A percentile compares a stretch with the other conserved stretches of the same genome.
Conservation (phyloP, 2,329 filamentous ascomycete genomes). For the Aspergillus ochraceoroseus region DNA sequence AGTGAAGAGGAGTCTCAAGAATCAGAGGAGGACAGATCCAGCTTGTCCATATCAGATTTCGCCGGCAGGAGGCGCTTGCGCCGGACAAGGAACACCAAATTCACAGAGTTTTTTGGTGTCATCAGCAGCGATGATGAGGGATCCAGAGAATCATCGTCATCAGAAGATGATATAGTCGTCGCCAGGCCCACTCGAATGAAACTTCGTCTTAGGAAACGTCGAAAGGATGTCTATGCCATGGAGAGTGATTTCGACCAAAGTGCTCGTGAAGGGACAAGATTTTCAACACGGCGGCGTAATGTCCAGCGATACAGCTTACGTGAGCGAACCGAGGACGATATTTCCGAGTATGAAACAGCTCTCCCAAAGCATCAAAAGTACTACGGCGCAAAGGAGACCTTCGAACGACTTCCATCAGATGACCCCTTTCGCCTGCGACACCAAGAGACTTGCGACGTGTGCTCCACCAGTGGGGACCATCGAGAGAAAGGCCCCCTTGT, state of each 20-base stretch:
- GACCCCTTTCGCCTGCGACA: conserved; percentile 68
- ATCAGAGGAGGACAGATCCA: conserved; percentile 15
- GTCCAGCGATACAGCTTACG: conserved; percentile 39
- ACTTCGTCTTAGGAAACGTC: conserved; percentile 15
- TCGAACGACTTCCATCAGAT: conserved; percentile 57
- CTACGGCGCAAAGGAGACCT: conserved; percentile 67
- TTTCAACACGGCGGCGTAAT: conserved; percentile 31
- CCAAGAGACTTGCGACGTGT: conserved; percentile 66
- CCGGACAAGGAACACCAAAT: conserved; percentile 16
- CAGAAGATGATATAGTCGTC: conserved; percentile 23
- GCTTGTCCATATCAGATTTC: conserved; percentile 1
- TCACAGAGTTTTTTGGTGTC: conserved; percentile 20
- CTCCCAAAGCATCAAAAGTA: conserved; percentile 41
- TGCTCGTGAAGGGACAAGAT: conserved; percentile 22
- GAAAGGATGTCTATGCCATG: conserved; percentile 7
- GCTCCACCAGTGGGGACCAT: conserved; percentile 52
- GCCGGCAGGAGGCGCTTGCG: conserved; percentile 8
- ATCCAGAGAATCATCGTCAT: conserved; percentile 15
- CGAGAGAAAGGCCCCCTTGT: conserved; percentile 65
- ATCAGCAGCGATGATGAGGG: conserved; percentile 22
- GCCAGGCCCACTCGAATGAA: conserved; percentile 14
- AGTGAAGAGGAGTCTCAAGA: conserved; percentile 4
- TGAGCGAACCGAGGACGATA: conserved; percentile 40
- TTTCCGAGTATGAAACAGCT: conserved; percentile 42
- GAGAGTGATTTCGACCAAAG: conserved; percentile 8